Base-by-base conservation (phyloP, 768 basidiomycete genomes). In the Cystofilobasidium capitatum region DNA sequence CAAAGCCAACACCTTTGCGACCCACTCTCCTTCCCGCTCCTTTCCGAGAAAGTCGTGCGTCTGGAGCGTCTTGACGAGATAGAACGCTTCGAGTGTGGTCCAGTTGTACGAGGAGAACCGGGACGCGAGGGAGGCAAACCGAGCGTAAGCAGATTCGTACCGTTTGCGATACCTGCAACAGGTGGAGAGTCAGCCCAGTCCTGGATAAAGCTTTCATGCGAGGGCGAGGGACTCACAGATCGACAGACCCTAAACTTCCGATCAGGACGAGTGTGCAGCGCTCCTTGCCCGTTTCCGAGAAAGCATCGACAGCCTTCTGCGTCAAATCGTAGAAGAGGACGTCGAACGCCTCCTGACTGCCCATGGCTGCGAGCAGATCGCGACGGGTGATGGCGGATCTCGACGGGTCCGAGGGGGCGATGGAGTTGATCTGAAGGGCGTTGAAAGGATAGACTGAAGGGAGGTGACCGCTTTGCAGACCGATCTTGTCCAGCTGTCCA, bases 91-190 rank as follows among this genome's bases (percentile, higher is more conserved):
- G 54, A 91, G 77, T 12, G 86, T 86, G 31, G 84, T 82, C 90
- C 90, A 92, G 74, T 81, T 81, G 74, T 88, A 86, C 9, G 88
- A 87, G 0, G 86, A 84, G 76, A 91, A 91, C 73, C 91, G 89
- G 13, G 86, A 87, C 0, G 91, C 88, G n/a, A 94, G 81, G 2
- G 87, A 87, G 0, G 84, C 82, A 74, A 85, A 93, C 47, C 86
- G 84, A 29, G 83, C 80, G 31, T 89, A 79, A 6, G 91, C 89
- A 24, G 79, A 80, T 8, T 79, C 75, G 36, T 86, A 78, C 20
- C 84, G 84, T 40, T 81, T 82, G 40, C 89, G 87, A 75, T 86
- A 82, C 8, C 91, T 92, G 70, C 35, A 33, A 42, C 42, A 69
- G 24, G n/a, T 44, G 24, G 36, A 44, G 59, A 22, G n/a, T 69